Percentiles rank a stretch among this genome's conserved stretches.
phyloP scores from a whole-genome alignment of 352 stramenopile genomes.

The Phytopythium vexans region DNA sequence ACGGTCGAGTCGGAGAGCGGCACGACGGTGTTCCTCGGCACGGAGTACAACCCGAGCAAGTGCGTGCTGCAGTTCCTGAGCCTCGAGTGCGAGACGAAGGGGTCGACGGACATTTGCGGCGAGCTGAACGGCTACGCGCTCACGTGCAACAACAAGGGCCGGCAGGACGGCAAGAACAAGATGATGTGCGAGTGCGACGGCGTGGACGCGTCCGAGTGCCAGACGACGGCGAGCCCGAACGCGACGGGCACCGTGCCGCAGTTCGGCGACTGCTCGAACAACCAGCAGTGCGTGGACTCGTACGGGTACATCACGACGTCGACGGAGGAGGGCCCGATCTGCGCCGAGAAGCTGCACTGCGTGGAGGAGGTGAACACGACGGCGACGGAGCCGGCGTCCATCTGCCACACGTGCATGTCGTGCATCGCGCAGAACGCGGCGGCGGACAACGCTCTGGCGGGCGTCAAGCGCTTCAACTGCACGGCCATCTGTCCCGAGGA shows the following conservation, averaged over 20 bases:
- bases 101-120: conserved; percentile 34
- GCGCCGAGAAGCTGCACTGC: conserved; percentile 69
- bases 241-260: conserved; percentile 39
- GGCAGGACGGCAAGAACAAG: conserved; percentile 63
- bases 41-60: conserved; percentile 64
- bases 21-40: conserved; percentile 56
- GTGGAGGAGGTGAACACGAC: conserved; percentile 68
- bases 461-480: conserved; percentile 71
- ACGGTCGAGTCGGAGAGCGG: conserved; percentile 43
- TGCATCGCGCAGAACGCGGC: conserved; percentile 76
- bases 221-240: conserved; percentile 38
- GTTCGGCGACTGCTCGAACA: conserved; percentile 64
- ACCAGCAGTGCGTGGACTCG: conserved; percentile 46
- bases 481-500: conserved; percentile 64
- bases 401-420: conserved; percentile 82
- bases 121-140: conserved; percentile 70
- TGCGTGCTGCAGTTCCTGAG: conserved; percentile 71
- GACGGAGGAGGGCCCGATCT: conserved; percentile 45
- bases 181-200: conserved; percentile 55
- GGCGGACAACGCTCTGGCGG: conserved; percentile 43
- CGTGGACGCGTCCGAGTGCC: conserved; percentile 41
- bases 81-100: conserved; percentile 35
- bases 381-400: conserved; percentile 49
- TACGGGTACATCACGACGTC: conserved; percentile 63
- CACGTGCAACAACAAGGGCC: conserved; percentile 57